Conservation (phyloP, 148 eudicot species). For the Spergularia marina region DNA sequence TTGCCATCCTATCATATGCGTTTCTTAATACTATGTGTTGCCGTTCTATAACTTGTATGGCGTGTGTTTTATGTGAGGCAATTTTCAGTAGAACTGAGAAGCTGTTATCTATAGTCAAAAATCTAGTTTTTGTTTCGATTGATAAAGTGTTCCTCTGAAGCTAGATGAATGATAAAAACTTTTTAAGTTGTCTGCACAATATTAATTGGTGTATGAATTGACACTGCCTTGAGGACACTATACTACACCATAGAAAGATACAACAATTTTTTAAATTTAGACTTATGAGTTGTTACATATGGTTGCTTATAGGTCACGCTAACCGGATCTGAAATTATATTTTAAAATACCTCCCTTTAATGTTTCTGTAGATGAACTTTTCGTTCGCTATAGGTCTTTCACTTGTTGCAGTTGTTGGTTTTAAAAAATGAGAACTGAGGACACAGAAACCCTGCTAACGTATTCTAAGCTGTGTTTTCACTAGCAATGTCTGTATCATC, state of each 20-base stretch:
- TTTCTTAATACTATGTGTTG: too few species aligned
- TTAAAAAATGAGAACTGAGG: too few species aligned
- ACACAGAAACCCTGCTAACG: too few species aligned
- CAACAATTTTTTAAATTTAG: neutral
- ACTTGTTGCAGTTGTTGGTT: too few species aligned
- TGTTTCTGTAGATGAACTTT: too few species aligned
- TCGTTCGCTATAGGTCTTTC: too few species aligned
- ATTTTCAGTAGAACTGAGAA: neutral
- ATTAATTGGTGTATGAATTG: neutral
- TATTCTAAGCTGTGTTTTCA: too few species aligned
- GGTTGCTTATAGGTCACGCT: slow-evolving; percentile 11
- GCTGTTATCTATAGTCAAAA: neutral
- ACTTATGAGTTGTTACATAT: neutral
- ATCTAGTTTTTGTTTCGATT: neutral
- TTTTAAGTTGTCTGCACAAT: neutral
- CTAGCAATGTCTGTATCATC: too few species aligned
- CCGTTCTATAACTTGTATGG: neutral
- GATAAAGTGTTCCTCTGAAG: neutral
- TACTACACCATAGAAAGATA: neutral
- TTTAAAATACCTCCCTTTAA: neutral
- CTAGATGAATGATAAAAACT: neutral
- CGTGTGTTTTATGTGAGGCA: neutral
- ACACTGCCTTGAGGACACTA: neutral
- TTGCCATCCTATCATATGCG: neutral
- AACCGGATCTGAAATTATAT: neutral